These are phyloP conservation scores for Pelargonium fulgidum DNA, from an alignment of 441 rosid species.

Conservation along the genomic window DNA sequence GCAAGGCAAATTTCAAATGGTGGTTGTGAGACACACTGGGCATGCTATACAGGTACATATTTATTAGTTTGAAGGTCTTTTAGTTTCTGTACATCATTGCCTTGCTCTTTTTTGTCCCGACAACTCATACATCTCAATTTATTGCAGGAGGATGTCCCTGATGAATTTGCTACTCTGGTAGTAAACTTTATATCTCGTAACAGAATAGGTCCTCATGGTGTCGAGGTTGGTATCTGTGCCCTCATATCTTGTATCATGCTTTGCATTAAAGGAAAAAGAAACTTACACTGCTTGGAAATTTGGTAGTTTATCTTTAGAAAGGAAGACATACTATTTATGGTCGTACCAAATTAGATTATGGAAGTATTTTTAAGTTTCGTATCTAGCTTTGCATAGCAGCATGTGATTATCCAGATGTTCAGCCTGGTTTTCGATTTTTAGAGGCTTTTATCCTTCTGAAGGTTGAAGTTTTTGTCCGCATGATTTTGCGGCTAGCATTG, in stretches of 20 bases:
- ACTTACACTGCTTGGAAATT: background rate
- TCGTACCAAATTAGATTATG: background rate
- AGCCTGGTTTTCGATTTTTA: too few relatives aligned
- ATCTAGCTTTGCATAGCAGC: too few relatives aligned
- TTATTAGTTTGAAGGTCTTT: background rate
- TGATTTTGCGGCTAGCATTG: too few relatives aligned
- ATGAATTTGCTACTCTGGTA: conserved; percentile 64
- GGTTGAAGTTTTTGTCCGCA: too few relatives aligned
- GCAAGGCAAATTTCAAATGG: conserved; percentile 99
- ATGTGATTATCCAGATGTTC: too few relatives aligned
- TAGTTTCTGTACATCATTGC: background rate
- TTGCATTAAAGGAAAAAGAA: background rate
- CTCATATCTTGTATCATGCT: background rate
- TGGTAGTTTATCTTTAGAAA: background rate
- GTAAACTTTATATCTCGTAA: conserved; percentile 69
- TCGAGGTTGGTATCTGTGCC: conserved; percentile 49
- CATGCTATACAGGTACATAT: conserved; percentile 85
- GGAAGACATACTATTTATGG: background rate
- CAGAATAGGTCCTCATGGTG: conserved; percentile 73
- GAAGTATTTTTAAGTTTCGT: background rate
- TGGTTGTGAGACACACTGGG: conserved; percentile 87
- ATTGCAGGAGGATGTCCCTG: conserved; percentile 84
- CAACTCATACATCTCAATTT: background rate
- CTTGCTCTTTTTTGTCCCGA: background rate
- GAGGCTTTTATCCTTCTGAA: too few relatives aligned